A percentile compares a stretch with the other conserved stretches of the same genome.
These are phyloP conservation scores for Talaromyces proteolyticus DNA, from an alignment of 495 filamentous ascomycete species.

Conservation along the genomic window DNA sequence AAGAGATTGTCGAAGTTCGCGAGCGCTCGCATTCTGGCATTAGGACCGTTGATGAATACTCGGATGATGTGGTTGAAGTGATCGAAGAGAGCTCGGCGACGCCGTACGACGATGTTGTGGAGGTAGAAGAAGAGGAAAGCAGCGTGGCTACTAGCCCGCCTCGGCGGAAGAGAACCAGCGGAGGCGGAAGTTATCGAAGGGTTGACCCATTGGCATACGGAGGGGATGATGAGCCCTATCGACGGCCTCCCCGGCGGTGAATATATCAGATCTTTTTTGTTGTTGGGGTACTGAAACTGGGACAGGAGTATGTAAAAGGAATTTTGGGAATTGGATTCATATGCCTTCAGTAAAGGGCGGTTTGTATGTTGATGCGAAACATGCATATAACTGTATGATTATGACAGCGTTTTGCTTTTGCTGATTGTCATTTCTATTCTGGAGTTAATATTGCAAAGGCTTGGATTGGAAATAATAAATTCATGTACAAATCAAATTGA, in stretches of 20 bases:
- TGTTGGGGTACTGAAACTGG: constrained; percentile 19
- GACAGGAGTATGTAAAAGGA: too few relatives aligned
- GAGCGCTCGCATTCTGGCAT: constrained; percentile 13
- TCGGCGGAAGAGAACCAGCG: constrained; percentile 7
- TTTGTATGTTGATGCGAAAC: constrained; percentile 16
- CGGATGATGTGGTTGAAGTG: constrained; percentile 29
- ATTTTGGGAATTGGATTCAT: constrained; percentile 18
- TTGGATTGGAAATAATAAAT: neutral
- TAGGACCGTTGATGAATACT: constrained; percentile 13
- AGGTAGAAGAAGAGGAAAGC: constrained; percentile 9
- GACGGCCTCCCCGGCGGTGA: neutral
- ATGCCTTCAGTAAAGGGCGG: neutral
- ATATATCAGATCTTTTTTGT: neutral
- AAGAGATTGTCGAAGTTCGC: constrained; percentile 19
- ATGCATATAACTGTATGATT: constrained; percentile 24
- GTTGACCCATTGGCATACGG: constrained; percentile 27
- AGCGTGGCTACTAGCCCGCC: constrained; percentile 6
- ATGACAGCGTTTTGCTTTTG: neutral
- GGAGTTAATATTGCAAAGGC: neutral
- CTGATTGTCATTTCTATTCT: neutral
- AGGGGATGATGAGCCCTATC: constrained; percentile 19
- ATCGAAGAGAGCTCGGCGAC: constrained; percentile 25
- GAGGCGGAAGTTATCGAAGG: constrained; percentile 17
- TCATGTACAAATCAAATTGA: too few relatives aligned
- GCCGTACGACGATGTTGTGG: constrained; percentile 4